Evolutionary conservation across 352 stramenopile species (phyloP).

Genomic region (Elongisporangium undulatum): DNA sequence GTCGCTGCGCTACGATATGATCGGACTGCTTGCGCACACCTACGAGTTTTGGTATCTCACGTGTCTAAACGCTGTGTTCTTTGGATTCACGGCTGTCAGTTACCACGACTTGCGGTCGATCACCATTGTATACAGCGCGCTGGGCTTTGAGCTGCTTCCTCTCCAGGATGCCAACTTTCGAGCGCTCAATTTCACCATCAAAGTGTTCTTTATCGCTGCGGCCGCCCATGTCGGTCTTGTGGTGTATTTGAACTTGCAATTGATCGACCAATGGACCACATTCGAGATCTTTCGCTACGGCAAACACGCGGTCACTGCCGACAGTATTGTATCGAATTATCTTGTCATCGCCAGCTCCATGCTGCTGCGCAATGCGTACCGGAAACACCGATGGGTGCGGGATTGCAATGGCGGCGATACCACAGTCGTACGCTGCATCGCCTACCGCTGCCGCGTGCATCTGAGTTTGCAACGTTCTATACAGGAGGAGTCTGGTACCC

Average conservation of each 20-base stretch:
- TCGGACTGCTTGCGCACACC: constrained; percentile 4
- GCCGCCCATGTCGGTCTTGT: no score
- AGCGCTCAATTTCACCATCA: no score
- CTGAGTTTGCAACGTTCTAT: neutral
- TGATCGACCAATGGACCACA: neutral
- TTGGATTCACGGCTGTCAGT: no score
- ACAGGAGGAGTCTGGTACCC: neutral
- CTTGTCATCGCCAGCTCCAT: constrained; percentile 5
- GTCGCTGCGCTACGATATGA: constrained; percentile 12
- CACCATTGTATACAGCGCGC: no score
- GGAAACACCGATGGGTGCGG: constrained; percentile 1
- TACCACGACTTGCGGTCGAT: no score
- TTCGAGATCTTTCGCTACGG: constrained; percentile 1
- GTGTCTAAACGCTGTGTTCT: constrained; percentile 1
- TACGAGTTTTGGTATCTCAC: constrained; percentile 22
- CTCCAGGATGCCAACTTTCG: no score
- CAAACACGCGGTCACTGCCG: constrained; percentile 6
- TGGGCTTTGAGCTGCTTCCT: no score
- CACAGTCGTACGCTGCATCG: constrained; percentile 3
- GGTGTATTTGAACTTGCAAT: neutral
- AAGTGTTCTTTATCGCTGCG: no score
- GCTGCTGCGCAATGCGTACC: constrained; percentile 14
- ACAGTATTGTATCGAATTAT: constrained; percentile 15
- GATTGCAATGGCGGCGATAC: neutral
- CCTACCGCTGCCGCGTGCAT: constrained; percentile 2